Evolutionary conservation across 345 rosid genomes (phyloP), one percentile per base, ranked within the genome.

Genomic region (Mallotus nudiflorus): DNA sequence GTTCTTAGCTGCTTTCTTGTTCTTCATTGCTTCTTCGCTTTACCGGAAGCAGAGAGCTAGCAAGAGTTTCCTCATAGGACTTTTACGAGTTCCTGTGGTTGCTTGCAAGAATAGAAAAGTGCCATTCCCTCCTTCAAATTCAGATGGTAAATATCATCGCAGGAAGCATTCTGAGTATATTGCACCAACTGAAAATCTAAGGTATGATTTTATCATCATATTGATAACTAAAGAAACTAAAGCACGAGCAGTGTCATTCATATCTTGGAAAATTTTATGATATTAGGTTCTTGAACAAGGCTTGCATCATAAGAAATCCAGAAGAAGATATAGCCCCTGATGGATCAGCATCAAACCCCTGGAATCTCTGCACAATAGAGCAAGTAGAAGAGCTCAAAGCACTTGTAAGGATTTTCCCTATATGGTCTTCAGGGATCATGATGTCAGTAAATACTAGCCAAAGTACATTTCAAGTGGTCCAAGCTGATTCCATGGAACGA

Each of bases 301-400:
- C 91, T 48, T 87, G 91, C 45, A 75, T 66, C 18, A 71, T 68
- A 29, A 75, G 62, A 57, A 71, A 85, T 72, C 78, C 78, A 0
- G 51, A 75, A 25, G 60, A 76, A 68, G 87, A 84, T 55, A 58
- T 81, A 48, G 68, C 68, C 13, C 33, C 46, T 11, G 83, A 82
- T 31, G 80, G 78, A 64, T 67, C 39, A 6, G 73, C 85, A 42
- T 29, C 58, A 24, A 69, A 79, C 52, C 79, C 81, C 3, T 84
- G 89, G 91, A 82, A 71, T 53, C 82, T 84, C n/a, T 89, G 88
- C 72, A 83, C 83, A 0, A 67, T 80, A 3, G 82, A 87, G 62
- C 89, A 85, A 83, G 91, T 85, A 11, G 91, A 87, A 70, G 89
- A 84, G 57, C 71, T 89, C 31, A 89, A 89, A 78, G 77, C 85